Base-by-base conservation (phyloP, 805 yeast genomes). In the Wickerhamomyces hampshirensis region DNA sequence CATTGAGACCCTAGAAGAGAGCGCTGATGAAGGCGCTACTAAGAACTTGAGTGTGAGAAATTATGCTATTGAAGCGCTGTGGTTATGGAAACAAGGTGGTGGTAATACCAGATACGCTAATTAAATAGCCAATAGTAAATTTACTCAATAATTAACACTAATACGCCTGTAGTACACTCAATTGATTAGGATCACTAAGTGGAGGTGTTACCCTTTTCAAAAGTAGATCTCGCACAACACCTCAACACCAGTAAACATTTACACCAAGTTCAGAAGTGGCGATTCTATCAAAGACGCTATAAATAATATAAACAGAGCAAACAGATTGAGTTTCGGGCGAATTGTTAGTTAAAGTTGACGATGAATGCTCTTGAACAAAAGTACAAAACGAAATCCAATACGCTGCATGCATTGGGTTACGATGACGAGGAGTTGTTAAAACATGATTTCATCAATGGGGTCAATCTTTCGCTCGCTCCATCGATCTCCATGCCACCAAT, bases 1-100 rank as follows among this genome's bases (percentile, higher is more conserved):
- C 17, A 61, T 84, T 6, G 88, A 84, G 13, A 65, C 84, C 2
- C 57, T 89, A 18, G 67, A 76, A 26, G 80, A 78, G 32, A 80
- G 84, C 21, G 72, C 87, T 1, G 82, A 83, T 48, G 94, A 84
- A 33, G 56, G 58, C 11, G 64, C 60, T 34, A 80, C 86, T 0
- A 65, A 60, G 13, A 85, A 84, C 56, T 41, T 89, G 21, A 81
- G 89, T 24, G 88, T 88, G 1, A 67, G 84, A 48, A 84, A 75
- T 47, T 85, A 87, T 56, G 95, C 96, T 1, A 69, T 83, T 21
- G 97, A 89, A 47, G 95, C 96, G 1, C 66, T 89, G 24, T 89
- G 96, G 95, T 61, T 89, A 35, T 86, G 95, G 93, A 80, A 71
- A 47, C 61, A 61, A 40, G 71, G 70, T 29, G 71, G 70, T 18